Evolutionary conservation across 176 grass and related monocot genomes (phyloP).

Genomic region (Lolium multiflorum): DNA sequence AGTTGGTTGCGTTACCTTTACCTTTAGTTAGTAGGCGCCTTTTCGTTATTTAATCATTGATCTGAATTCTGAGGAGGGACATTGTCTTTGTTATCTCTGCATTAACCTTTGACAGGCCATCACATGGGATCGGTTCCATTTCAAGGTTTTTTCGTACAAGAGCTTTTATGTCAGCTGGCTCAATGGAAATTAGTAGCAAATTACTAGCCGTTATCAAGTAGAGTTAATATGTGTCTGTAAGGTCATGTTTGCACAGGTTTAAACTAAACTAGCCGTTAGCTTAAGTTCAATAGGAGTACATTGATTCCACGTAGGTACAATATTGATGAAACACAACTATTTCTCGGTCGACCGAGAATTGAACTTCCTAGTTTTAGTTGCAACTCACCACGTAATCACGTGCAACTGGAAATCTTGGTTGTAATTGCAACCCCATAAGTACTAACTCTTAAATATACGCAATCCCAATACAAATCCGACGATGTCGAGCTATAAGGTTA

Average conservation of each 20-base stretch:
- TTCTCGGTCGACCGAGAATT: no score
- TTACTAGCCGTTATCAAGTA: neutral
- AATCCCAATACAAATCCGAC: no score
- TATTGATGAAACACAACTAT: no score
- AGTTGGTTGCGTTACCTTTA: constrained; percentile 55
- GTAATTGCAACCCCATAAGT: no score
- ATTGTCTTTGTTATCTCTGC: constrained; percentile 25
- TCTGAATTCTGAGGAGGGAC: neutral
- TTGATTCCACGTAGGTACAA: neutral
- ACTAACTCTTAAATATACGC: no score
- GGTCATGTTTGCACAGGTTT: neutral
- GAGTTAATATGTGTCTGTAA: neutral
- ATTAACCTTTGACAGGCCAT: constrained; percentile 15
- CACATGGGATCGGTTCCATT: neutral
- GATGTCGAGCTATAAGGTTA: no score
- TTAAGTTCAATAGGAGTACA: neutral
- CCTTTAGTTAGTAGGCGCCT: constrained; percentile 53
- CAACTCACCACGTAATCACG: no score
- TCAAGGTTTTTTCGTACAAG: neutral
- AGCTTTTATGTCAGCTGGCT: neutral
- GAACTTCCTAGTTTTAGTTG: no score
- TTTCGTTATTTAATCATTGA: constrained; percentile 45
- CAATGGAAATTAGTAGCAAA: neutral
- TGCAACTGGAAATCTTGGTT: no score
- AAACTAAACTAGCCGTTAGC: neutral